Percentiles rank a stretch among this genome's conserved stretches.
phyloP scores from a whole-genome alignment of 2,329 filamentous ascomycete species.

The Pezicula radicicola region DNA sequence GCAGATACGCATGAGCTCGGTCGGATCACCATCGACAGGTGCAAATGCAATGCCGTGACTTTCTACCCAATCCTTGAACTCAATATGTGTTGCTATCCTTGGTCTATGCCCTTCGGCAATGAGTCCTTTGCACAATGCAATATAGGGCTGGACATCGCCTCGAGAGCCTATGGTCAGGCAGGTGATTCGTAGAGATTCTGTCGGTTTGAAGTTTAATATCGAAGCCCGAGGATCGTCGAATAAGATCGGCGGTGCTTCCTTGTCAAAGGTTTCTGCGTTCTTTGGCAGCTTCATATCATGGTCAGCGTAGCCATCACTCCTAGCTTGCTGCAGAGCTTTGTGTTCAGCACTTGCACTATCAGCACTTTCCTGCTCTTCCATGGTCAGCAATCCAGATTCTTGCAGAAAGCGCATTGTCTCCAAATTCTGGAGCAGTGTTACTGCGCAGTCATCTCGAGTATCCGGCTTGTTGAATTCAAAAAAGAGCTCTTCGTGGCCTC shows the following conservation, averaged over 20 bases:
- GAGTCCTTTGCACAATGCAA: conserved; percentile 89
- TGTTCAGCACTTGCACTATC: conserved; percentile 78
- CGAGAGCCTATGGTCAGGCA: conserved; percentile 95
- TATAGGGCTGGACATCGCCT: conserved; percentile 96
- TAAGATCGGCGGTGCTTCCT: conserved; percentile 69
- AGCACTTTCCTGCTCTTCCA: conserved; percentile 67
- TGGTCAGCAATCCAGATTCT: conserved; percentile 64
- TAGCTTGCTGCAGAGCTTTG: conserved; percentile 73
- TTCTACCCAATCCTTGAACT: conserved; percentile 87
- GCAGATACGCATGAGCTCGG: conserved; percentile 91
- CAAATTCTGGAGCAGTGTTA: conserved; percentile 74
- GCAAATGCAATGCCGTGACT: conserved; percentile 93
- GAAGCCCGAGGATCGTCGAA: conserved; percentile 90
- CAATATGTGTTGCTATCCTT: conserved; percentile 85
- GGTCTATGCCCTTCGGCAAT: conserved; percentile 82
- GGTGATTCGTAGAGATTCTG: conserved; percentile 75
- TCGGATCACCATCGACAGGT: conserved; percentile 85
- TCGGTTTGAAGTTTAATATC: conserved; percentile 86
- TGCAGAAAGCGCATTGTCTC: conserved; percentile 69
- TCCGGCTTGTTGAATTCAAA: conserved; percentile 85
- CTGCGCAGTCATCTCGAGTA: conserved; percentile 81
- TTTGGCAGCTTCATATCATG: conserved; percentile 50
- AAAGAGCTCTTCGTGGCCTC: conserved; percentile 92
- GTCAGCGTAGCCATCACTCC: conserved; percentile 49
- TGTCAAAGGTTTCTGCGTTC: conserved; percentile 38